Conservation (phyloP, 1,284 basidiomycete species). For the Apiotrichum brassicae region DNA sequence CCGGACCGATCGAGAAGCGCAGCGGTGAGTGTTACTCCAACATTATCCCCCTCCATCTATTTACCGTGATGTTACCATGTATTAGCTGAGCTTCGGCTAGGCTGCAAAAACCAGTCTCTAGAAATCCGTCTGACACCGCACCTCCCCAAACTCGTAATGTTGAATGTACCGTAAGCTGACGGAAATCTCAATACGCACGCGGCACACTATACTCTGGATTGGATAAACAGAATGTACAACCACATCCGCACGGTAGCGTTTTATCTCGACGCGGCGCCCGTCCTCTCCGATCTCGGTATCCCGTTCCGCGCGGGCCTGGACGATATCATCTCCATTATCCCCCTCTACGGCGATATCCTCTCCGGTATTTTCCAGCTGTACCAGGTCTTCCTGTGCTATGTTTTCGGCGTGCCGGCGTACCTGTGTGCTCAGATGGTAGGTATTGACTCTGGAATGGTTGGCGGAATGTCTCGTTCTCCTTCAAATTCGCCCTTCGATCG, state of each 20-base stretch:
- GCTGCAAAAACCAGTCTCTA: neutral
- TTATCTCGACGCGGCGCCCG: conserved; percentile 46
- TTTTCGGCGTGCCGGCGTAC: conserved; percentile 37
- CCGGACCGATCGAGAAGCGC: conserved; percentile 38
- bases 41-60: neutral
- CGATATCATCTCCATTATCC: conserved; percentile 46
- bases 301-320: conserved; percentile 47
- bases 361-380: conserved; percentile 44
- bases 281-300: conserved; percentile 43
- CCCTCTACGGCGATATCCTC: conserved; percentile 45
- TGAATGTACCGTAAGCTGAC: too few species aligned
- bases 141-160: too few species aligned
- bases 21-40: conserved; percentile 32
- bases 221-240: conserved; percentile 38
- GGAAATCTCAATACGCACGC: neutral
- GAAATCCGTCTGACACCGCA: neutral
- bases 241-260: conserved; percentile 44
- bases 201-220: neutral
- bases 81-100: neutral
- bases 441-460: too few species aligned
- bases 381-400: conserved; percentile 41
- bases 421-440: conserved; percentile 41
- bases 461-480: too few species aligned
- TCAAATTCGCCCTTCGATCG: too few species aligned
- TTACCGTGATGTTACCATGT: neutral